Evolutionary conservation across 495 filamentous ascomycete genomes (phyloP), one percentile per base, ranked within the genome.

Genomic region (Daldinia concentrica): DNA sequence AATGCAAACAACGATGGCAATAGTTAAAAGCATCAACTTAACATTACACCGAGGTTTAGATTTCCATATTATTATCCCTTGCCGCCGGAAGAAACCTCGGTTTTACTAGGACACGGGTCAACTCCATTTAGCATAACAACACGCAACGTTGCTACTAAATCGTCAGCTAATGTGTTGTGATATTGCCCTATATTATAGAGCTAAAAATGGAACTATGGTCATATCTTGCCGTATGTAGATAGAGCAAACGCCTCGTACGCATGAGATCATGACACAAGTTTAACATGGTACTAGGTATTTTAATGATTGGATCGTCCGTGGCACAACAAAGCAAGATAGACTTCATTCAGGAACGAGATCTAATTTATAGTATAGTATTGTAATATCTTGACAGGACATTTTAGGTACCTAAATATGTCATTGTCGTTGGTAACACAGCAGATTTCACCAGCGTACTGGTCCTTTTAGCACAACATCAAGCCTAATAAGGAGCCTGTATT

Each of bases 11-110:
- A 60, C 56, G 26, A 64, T 55, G 52, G 41, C 17, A 43, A 30
- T 51, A 64, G 26, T 57, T 24, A 45, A 66, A 69, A 55, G 62
- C 57, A 74, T 52, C 60, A 48, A 39, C 29, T 41, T 12, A 17
- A 2, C 15, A 63, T 30, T 54, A 30, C 57, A 66, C 62, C 61
- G 58, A 70, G 15, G 36, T 22, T 50, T 62, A 19, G 14, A 36
- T 58, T 41, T 55, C 54, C 36, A 66, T 57, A 22, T 39, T 48
- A 36, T 30, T 30, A 70, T 74, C 67, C 71, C 67, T 74, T 74
- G 43, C 71, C 39, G 63, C 29, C 58, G 51, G 45, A 55, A 54
- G 9, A 37, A 58, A 30, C 41, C 9, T 69, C 67, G 60, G 61
- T 30, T 24, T 55, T 48, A 26, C 51, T 66, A 36, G 60, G 30